Evolutionary conservation across 768 basidiomycete genomes (phyloP), one percentile per base, ranked within the genome.

Genomic region (Termitomyces sp.): DNA sequence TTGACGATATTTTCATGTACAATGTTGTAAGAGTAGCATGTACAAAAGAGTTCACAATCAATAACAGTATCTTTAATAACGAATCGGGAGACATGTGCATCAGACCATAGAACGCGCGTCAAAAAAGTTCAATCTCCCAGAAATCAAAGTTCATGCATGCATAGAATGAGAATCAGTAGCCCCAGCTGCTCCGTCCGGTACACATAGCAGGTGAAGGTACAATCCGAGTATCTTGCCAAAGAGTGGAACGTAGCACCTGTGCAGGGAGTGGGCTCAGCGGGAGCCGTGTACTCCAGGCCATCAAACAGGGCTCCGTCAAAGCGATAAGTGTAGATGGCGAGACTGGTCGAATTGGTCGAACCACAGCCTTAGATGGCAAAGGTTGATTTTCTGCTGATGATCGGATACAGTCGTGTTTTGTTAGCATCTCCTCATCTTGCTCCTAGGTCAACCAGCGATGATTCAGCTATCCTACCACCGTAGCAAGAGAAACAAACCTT

Each of bases 251-350:
- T 49, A 38, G 16, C 10, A 33, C 28, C 38, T 14, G 33, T 4
- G 44, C 40, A 16, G 50, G 36, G 4, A 36, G 24, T 22, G 50
- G 32, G 9, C 10, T 26, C 2, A 46, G 49, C 8, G 58, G 60
- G n/a, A 45, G 26, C 35, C 48, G 48, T 30, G 60, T 47, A 61
- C 69, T 73, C 75, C 75, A 76, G 13, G 67, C 67, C 74, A 79
- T 73, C 22, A 79, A 70, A 55, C 67, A 73, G 3, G 76, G 76
- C 45, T 79, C 77, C 1, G 76, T 75, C 62, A 77, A 68, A 18
- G 76, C 76, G 4, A 77, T 75, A 14, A 79, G 61, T 5, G 76
- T 77, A 33, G 73, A 69, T 0, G 76, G 71, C 10, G 75, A 68
- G 42, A 74, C 66, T 3, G 73, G 70, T 26, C 72, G 66, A 35